phyloP scores from a whole-genome alignment of 805 yeast species.

The Kuraishia borneana region DNA sequence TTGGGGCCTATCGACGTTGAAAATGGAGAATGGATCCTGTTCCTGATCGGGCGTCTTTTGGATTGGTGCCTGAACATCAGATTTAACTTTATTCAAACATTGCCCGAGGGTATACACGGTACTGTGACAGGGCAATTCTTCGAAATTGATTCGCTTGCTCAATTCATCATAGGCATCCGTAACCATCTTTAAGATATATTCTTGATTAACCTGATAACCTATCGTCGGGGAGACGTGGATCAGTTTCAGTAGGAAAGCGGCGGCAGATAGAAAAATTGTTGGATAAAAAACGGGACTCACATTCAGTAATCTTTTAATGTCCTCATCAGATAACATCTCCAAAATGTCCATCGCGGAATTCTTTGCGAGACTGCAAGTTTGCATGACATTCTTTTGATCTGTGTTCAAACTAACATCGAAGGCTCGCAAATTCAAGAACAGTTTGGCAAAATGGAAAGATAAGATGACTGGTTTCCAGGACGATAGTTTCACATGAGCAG shows the following conservation, averaged over 20 bases:
- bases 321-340: slow-evolving; percentile 2
- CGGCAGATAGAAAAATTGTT: slow-evolving; percentile 1
- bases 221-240: neutral
- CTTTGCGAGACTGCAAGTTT: neutral
- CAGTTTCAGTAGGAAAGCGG: slow-evolving; percentile 2
- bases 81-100: neutral
- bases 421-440: slow-evolving; percentile 1
- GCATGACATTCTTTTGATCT: neutral
- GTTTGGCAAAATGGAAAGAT: slow-evolving; percentile 1
- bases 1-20: neutral
- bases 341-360: slow-evolving; percentile 1
- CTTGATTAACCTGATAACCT: neutral
- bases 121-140: neutral
- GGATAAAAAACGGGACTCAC: slow-evolving; percentile 3
- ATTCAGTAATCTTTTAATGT: neutral
- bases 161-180: neutral
- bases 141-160: neutral
- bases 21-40: neutral
- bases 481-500: neutral
- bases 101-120: neutral
- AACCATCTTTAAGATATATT: neutral
- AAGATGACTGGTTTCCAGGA: slow-evolving; percentile 2
- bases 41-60: neutral
- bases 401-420: neutral
- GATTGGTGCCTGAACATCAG: neutral